Percentiles rank a stretch among this genome's conserved stretches.
These are phyloP conservation scores for Plasmodium falciparum DNA, from an alignment of 169 alveolate species.

Conservation along the genomic window DNA sequence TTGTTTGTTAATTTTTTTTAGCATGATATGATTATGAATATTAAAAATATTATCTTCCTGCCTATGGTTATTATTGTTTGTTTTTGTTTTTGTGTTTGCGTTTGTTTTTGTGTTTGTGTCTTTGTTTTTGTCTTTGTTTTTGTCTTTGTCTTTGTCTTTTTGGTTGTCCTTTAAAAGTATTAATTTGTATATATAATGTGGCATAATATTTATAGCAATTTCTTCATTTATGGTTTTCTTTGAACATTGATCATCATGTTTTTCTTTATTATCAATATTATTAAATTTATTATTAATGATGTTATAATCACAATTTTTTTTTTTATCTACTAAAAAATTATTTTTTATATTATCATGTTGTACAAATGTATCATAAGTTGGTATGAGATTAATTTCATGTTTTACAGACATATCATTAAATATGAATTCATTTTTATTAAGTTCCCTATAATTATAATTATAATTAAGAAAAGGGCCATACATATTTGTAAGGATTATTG, in stretches of 20 bases:
- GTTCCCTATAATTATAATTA: slow-evolving; percentile 21
- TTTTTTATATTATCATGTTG: not conserved
- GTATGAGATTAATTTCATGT: slow-evolving; percentile 12
- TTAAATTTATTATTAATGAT: not conserved
- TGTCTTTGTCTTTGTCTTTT: not conserved
- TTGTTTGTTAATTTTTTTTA: slow-evolving; percentile 11
- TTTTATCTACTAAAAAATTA: not conserved
- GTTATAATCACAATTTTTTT: not conserved
- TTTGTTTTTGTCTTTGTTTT: not conserved
- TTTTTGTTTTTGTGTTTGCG: too few relatives aligned
- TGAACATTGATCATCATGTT: not conserved
- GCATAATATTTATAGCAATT: slow-evolving; percentile 31
- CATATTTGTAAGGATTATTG: slow-evolving; percentile 31
- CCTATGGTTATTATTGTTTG: too few relatives aligned
- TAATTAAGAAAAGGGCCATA: slow-evolving; percentile 34
- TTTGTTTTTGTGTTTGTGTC: too few relatives aligned
- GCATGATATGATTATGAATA: not conserved
- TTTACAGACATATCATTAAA: slow-evolving; percentile 24
- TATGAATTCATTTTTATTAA: not conserved
- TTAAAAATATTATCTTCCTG: too few relatives aligned
- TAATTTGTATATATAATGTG: slow-evolving; percentile 26
- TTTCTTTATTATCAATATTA: not conserved
- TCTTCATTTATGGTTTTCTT: slow-evolving; percentile 20
- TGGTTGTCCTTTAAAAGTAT: not conserved
- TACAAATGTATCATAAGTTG: not conserved